phyloP scores from a whole-genome alignment of 352 stramenopile genomes.

The Globisporangium barbulae region DNA sequence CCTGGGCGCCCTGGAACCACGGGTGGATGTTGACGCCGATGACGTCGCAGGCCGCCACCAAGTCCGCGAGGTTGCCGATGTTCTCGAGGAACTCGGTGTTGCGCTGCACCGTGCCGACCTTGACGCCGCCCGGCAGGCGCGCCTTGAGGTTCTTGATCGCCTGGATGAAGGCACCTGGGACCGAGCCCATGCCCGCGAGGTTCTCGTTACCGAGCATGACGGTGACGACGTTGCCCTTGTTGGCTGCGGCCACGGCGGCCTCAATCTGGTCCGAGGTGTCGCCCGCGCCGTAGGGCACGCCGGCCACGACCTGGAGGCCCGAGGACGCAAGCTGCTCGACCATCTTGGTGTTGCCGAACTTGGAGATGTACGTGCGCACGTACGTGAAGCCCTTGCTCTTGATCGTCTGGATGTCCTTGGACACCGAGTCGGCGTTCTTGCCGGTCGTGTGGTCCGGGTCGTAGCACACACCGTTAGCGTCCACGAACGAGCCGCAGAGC shows the following conservation, averaged over 20 bases:
- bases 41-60: slow-evolving; percentile 39
- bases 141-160: slow-evolving; percentile 52
- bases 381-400: slow-evolving; percentile 47
- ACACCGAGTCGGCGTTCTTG: slow-evolving; percentile 34
- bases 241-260: slow-evolving; percentile 37
- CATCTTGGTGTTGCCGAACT: slow-evolving; percentile 51
- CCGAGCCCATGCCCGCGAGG: slow-evolving; percentile 25
- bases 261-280: slow-evolving; percentile 43
- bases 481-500: slow-evolving; percentile 29
- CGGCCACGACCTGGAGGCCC: slow-evolving; percentile 43
- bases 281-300: slow-evolving; percentile 44
- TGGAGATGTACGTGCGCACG: slow-evolving; percentile 69
- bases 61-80: slow-evolving; percentile 34
- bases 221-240: slow-evolving; percentile 39
- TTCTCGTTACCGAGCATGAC: slow-evolving; percentile 79
- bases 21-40: slow-evolving; percentile 58
- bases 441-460: slow-evolving; percentile 50
- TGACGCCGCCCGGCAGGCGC: slow-evolving; percentile 34
- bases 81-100: slow-evolving; percentile 51
- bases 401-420: slow-evolving; percentile 48
- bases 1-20: slow-evolving; percentile 47
- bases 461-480: slow-evolving; percentile 69
- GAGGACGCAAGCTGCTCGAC: slow-evolving; percentile 42
- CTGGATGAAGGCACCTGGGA: slow-evolving; percentile 40
- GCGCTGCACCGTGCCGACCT: slow-evolving; percentile 67